phyloP scores from a whole-genome alignment of 345 rosid species.

The Citrus reticulata region DNA sequence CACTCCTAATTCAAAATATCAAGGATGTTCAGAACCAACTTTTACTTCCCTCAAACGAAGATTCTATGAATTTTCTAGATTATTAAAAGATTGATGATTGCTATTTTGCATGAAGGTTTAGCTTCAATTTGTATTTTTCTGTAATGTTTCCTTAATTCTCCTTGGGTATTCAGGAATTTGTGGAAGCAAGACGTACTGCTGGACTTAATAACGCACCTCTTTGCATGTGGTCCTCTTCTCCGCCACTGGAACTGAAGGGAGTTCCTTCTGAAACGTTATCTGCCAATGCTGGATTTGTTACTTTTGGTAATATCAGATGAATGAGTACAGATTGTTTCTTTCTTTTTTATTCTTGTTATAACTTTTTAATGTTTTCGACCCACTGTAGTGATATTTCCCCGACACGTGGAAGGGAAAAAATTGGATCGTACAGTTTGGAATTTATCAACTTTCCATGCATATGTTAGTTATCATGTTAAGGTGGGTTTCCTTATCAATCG shows the following conservation, averaged over 20 bases:
- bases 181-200: constrained; percentile 80
- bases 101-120: not conserved
- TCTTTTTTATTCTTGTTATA: not conserved
- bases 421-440: constrained; percentile 90
- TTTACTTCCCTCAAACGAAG: not conserved
- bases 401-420: constrained; percentile 87
- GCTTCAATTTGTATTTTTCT: no score
- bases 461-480: constrained; percentile 96
- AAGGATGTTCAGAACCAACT: not conserved
- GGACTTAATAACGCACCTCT: constrained; percentile 83
- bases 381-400: constrained; percentile 71
- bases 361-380: constrained; percentile 11
- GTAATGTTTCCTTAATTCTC: no score
- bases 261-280: constrained; percentile 69
- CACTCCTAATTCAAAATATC: not conserved
- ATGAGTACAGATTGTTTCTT: not conserved
- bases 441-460: constrained; percentile 87
- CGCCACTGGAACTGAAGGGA: constrained; percentile 68
- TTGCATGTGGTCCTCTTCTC: constrained; percentile 75
- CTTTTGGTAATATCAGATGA: constrained; percentile 62
- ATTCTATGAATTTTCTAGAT: not conserved
- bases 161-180: constrained; percentile 66
- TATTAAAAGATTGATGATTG: not conserved
- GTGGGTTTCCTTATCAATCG: constrained; percentile 32
- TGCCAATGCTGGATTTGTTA: constrained; percentile 94